Percentiles rank a stretch among this genome's conserved stretches.
phyloP scores from a whole-genome alignment of 2,329 filamentous ascomycete species.

The Botrytis pseudocinerea region DNA sequence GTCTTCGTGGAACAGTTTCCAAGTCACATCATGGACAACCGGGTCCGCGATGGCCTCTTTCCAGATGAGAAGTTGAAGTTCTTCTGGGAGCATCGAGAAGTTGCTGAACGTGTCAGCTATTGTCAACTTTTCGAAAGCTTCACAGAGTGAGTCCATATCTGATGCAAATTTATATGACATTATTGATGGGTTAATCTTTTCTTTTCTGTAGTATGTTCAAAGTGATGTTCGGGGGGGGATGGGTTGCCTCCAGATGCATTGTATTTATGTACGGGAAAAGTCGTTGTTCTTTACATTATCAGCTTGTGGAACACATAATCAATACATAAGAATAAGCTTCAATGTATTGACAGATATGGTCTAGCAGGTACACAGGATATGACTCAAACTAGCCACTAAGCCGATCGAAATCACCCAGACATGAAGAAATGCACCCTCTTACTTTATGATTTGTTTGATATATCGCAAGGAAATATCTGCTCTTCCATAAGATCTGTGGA shows the following conservation, averaged over 20 bases:
- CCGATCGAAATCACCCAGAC: neutral
- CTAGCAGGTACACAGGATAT: neutral
- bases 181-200: neutral
- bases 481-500: neutral
- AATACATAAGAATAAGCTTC: neutral
- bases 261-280: neutral
- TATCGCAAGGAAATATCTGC: neutral
- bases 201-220: neutral
- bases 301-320: neutral
- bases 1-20: fast-evolving
- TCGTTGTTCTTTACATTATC: neutral
- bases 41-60: neutral
- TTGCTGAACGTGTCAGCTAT: neutral
- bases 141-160: neutral
- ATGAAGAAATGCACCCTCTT: neutral
- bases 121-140: neutral
- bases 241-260: neutral
- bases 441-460: neutral
- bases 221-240: no score
- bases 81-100: neutral
- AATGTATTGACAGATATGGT: neutral
- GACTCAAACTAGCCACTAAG: neutral
- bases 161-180: neutral
- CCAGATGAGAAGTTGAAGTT: slow-evolving; percentile 5
- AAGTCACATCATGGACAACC: neutral